phyloP scores from a whole-genome alignment of 768 basidiomycete species.

The Tylopilus plumbeoviolaceoides region DNA sequence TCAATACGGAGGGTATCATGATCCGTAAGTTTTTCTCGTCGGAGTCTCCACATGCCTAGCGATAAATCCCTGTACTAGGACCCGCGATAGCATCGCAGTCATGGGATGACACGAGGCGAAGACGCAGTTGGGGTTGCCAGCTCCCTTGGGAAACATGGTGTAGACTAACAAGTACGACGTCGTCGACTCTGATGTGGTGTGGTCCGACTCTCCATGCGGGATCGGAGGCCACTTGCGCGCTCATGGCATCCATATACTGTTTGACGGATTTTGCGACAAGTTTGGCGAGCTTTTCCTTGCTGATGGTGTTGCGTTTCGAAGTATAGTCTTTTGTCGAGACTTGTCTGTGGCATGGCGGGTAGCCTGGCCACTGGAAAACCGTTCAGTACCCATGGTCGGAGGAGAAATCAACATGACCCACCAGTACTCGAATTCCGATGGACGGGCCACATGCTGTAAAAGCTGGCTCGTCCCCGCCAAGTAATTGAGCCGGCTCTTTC shows the following conservation, averaged over 20 bases:
- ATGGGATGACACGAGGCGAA: conserved; percentile 20
- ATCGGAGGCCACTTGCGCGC: conserved; percentile 2
- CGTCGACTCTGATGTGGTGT: conserved; percentile 1
- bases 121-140: conserved; percentile 71
- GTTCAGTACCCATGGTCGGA: not conserved
- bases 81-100: not conserved
- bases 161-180: conserved; percentile 57
- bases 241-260: conserved; percentile 7
- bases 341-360: conserved; percentile 63
- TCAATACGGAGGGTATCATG: not conserved
- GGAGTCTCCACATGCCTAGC: not conserved
- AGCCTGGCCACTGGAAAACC: conserved; percentile 66
- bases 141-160: conserved; percentile 77
- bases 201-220: conserved; percentile 15
- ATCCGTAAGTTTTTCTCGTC: not conserved
- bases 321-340: conserved; percentile 71
- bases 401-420: conserved; percentile 18
- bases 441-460: conserved; percentile 66
- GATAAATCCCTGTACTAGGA: not conserved
- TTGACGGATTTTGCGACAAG: conserved; percentile 64
- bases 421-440: conserved; percentile 68
- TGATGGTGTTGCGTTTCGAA: conserved; percentile 64
- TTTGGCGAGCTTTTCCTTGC: conserved; percentile 61
- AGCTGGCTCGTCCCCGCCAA: conserved; percentile 52
- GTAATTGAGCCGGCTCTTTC: conserved; percentile 47